Evolutionary conservation across 345 rosid species (phyloP), one percentile per base, ranked within the genome.

Genomic region (Acer saccharum): DNA sequence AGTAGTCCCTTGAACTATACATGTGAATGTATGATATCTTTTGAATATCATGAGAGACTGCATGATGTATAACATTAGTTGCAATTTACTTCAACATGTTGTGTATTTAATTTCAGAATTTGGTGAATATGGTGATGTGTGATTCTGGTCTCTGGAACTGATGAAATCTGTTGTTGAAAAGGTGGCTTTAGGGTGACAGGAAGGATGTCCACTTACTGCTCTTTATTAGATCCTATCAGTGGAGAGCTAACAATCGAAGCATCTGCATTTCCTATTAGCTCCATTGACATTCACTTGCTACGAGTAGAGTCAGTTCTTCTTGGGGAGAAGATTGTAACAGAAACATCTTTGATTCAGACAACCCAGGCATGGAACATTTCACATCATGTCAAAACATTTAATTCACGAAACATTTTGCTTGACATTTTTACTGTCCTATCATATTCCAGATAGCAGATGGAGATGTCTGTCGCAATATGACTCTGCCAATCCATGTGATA

Each of bases 161-260:
- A 80, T 54, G 29, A 70, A 73, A 72, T 78, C 57, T 70, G 12
- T 76, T 78, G 50, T 71, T 65, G 65, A 80, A 75, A 50, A 95
- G 98, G 96, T 88, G 98, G 94, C 58, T 93, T 95, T 77, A 90
- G 95, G 50, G 87, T 95, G 76, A 91, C 93, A 0, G 96, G 98
- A 76, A 92, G 88, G 87, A 68, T 93, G 79, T 86, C 94, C 60
- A 86, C 96, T 25, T 92, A 82, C 29, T 87, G 97, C 80, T 87
- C 96, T 67, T 79, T 93, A 79, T 80, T 83, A 71, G 93, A 92
- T 81, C 93, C 97, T 54, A 86, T 95, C 72, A 87, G 84, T 80
- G 98, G 99, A 35, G 94, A 91, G 85, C 78, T 95, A 81, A 91
- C 86, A 4, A 90, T 95, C 35, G 97, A 95, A 88, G 76, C 87